These are phyloP conservation scores for Amanita rimosa DNA, from an alignment of 768 basidiomycete genomes.

Conservation along the genomic window DNA sequence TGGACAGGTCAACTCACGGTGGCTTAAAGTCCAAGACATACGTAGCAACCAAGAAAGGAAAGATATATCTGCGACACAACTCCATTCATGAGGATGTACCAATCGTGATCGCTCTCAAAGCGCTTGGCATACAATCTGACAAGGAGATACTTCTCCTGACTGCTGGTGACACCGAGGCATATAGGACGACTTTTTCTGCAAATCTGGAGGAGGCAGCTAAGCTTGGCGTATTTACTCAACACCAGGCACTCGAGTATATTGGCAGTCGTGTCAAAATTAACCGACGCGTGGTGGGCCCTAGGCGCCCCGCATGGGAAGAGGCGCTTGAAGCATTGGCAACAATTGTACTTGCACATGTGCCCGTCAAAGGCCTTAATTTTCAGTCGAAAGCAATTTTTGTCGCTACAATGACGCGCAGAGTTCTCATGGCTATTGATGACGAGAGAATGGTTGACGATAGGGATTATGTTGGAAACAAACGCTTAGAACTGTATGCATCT, in stretches of 20 bases:
- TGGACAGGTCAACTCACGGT: constrained; percentile 61
- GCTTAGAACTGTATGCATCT: constrained; percentile 79
- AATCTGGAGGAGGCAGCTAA: constrained; percentile 93
- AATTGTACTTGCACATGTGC: constrained; percentile 93
- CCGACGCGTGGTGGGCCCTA: constrained; percentile 66
- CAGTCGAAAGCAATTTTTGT: constrained; percentile 93
- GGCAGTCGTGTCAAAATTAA: constrained; percentile 89
- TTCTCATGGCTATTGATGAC: constrained; percentile 94
- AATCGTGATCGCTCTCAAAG: constrained; percentile 92
- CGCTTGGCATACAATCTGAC: constrained; percentile 92
- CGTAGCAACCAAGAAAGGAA: constrained; percentile 88
- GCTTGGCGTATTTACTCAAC: constrained; percentile 81
- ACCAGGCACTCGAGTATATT: constrained; percentile 93
- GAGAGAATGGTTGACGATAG: constrained; percentile 97
- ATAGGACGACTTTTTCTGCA: constrained; percentile 77
- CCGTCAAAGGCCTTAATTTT: constrained; percentile 82
- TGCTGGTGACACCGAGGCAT: constrained; percentile 83
- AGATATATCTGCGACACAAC: constrained; percentile 95
- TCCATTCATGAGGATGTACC: constrained; percentile 96
- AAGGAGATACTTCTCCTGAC: constrained; percentile 94
- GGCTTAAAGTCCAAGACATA: constrained; percentile 96
- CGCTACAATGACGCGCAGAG: constrained; percentile 93
- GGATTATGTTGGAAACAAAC: constrained; percentile 99
- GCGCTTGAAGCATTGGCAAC: constrained; percentile 95
- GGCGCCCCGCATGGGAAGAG: constrained; percentile 86